A percentile compares a stretch with the other conserved stretches of the same genome.
phyloP scores from a whole-genome alignment of 352 stramenopile species.

The Phytophthora nicotianae region DNA sequence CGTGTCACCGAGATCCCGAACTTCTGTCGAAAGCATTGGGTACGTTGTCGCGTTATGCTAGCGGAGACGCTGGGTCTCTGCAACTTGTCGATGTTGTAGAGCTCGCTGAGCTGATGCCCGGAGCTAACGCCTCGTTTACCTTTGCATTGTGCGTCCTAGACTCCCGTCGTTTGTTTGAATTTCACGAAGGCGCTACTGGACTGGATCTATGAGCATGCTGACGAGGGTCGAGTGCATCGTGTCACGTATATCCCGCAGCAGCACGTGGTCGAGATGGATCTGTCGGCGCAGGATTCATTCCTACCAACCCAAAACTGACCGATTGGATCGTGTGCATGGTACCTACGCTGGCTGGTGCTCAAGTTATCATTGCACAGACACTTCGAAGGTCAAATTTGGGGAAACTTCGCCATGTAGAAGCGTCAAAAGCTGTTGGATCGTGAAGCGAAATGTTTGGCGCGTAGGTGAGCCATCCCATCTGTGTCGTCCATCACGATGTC shows the following conservation, averaged over 20 bases:
- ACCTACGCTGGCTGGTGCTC: constrained; percentile 11
- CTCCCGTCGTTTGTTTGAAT: constrained; percentile 66
- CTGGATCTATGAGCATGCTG: constrained; percentile 54
- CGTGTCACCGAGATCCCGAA: constrained; percentile 61
- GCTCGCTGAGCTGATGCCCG: constrained; percentile 6
- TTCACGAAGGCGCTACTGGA: constrained; percentile 69
- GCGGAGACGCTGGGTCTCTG: background rate
- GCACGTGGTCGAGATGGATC: constrained; percentile 54
- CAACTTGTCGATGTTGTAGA: constrained; percentile 23
- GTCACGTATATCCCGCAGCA: constrained; percentile 57
- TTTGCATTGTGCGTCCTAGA: constrained; percentile 29
- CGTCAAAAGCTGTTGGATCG: constrained; percentile 25
- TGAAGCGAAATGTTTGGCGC: constrained; percentile 23
- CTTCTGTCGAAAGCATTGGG: constrained; percentile 77
- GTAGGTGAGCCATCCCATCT: constrained; percentile 22
- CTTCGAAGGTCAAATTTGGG: constrained; percentile 17
- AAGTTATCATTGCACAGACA: constrained; percentile 22
- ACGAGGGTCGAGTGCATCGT: constrained; percentile 48
- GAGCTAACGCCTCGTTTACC: constrained; percentile 29
- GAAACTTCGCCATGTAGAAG: constrained; percentile 23
- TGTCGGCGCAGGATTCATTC: constrained; percentile 36
- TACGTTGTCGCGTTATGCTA: constrained; percentile 30
- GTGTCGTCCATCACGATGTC: constrained; percentile 13
- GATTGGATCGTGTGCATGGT: background rate
- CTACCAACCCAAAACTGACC: constrained; percentile 21